Evolutionary conservation across 768 basidiomycete genomes (phyloP).

Genomic region (Butyriboletus loyo): DNA sequence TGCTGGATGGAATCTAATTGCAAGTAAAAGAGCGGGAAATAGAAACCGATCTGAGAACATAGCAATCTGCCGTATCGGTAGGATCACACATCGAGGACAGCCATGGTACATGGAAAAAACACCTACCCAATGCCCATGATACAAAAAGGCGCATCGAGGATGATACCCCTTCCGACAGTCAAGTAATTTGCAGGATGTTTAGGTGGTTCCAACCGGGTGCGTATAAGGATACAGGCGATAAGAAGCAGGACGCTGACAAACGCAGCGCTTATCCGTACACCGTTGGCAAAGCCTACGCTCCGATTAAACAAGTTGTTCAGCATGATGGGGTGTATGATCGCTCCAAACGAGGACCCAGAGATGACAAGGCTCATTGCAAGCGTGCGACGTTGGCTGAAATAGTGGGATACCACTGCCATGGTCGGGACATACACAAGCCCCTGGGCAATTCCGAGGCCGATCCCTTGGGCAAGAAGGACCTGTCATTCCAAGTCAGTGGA

Average conservation of each 20-base stretch:
- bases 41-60: conserved; percentile 38
- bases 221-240: conserved; percentile 31
- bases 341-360: conserved; percentile 35
- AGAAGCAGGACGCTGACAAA: conserved; percentile 38
- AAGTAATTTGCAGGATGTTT: conserved; percentile 14
- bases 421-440: conserved; percentile 48
- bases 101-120: neutral
- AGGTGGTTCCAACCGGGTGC: conserved; percentile 39
- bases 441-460: conserved; percentile 43
- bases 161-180: conserved; percentile 11
- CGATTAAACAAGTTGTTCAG: conserved; percentile 28
- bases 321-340: conserved; percentile 28
- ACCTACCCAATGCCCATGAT: conserved; percentile 22
- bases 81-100: neutral
- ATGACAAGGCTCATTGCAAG: conserved; percentile 44
- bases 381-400: conserved; percentile 40
- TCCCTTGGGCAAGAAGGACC: conserved; percentile 50
- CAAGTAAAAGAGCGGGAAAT: conserved; percentile 54
- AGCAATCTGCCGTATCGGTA: conserved; percentile 8
- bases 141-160: conserved; percentile 16
- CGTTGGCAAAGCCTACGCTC: conserved; percentile 39
- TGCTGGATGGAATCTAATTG: conserved; percentile 52
- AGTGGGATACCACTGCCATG: conserved; percentile 42
- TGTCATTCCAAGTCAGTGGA: conserved; percentile 10
- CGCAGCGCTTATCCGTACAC: conserved; percentile 48